These are phyloP conservation scores for Phoma herbarum DNA, from an alignment of 2,329 filamentous ascomycete genomes.

Conservation along the genomic window DNA sequence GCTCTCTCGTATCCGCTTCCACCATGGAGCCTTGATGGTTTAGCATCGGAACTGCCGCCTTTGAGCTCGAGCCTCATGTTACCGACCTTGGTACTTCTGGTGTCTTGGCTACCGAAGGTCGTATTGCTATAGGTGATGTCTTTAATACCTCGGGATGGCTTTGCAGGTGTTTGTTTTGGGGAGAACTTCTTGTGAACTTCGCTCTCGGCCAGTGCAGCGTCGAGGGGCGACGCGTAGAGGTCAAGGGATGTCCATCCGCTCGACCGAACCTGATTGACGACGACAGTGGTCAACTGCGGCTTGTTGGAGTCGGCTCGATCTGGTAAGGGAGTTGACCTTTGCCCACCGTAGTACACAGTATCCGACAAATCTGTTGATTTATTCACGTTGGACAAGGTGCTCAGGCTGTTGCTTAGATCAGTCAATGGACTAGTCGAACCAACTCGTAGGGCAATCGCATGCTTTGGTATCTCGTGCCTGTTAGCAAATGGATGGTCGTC, in stretches of 20 bases:
- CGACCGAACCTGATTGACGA: not conserved
- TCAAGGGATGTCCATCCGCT: not conserved
- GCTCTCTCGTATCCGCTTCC: not conserved
- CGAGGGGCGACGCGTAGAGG: constrained; percentile 1
- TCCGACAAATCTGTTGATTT: not conserved
- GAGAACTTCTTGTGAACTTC: constrained; percentile 3
- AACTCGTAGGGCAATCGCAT: constrained; percentile 28
- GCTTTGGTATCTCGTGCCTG: constrained; percentile 28
- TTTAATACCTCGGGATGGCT: not conserved
- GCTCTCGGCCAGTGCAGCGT: constrained; percentile 1
- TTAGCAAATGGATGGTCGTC: constrained; percentile 36
- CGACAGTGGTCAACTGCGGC: constrained; percentile 3
- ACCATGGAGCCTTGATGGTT: constrained; percentile 3
- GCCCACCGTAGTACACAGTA: constrained; percentile 8
- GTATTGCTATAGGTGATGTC: not conserved
- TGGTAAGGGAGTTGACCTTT: not conserved
- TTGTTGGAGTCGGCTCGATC: not conserved
- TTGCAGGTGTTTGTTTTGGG: not conserved
- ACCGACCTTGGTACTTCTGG: not conserved
- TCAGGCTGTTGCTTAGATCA: not conserved
- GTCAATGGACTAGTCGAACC: constrained; percentile 25
- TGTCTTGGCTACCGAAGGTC: constrained; percentile 6
- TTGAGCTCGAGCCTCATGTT: constrained; percentile 12
- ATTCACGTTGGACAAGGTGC: too few relatives aligned
- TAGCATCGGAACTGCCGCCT: not conserved